phyloP scores from a whole-genome alignment of 2,329 filamentous ascomycete genomes.

The Plenodomus tracheiphilus region DNA sequence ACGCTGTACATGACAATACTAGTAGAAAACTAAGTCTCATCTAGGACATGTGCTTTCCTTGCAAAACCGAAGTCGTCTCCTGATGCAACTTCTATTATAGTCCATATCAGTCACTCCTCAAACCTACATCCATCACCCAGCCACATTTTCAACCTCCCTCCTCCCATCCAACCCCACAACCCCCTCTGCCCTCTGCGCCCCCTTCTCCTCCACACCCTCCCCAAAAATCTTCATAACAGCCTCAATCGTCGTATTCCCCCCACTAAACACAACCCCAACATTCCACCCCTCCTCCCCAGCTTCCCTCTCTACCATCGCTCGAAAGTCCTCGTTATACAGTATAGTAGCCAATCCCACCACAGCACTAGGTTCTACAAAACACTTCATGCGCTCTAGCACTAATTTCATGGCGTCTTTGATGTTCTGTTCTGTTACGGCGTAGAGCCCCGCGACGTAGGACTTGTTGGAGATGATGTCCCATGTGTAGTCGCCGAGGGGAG shows the following conservation, averaged over 20 bases:
- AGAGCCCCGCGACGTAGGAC: constrained; percentile 70
- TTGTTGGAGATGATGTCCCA: constrained; percentile 77
- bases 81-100: too few relatives aligned
- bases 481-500: constrained; percentile 74
- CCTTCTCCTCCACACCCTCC: constrained; percentile 26
- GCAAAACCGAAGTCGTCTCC: too few relatives aligned
- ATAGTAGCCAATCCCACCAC: constrained; percentile 83
- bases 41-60: too few relatives aligned
- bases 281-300: constrained; percentile 76
- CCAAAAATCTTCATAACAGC: constrained; percentile 61
- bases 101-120: too few relatives aligned
- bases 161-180: constrained; percentile 47
- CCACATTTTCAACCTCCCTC: constrained; percentile 51
- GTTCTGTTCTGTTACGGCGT: constrained; percentile 77
- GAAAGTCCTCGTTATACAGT: constrained; percentile 83
- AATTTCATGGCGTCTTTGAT: constrained; percentile 76
- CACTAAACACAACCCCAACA: constrained; percentile 63
- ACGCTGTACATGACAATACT: too few relatives aligned
- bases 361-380: constrained; percentile 86
- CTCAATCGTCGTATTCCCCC: constrained; percentile 68
- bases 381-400: constrained; percentile 84
- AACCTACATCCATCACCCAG: too few relatives aligned
- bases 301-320: constrained; percentile 66
- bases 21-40: too few relatives aligned
- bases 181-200: constrained; percentile 44